phyloP scores from a whole-genome alignment of 2,329 filamentous ascomycete species.

The Penicillium sp. region DNA sequence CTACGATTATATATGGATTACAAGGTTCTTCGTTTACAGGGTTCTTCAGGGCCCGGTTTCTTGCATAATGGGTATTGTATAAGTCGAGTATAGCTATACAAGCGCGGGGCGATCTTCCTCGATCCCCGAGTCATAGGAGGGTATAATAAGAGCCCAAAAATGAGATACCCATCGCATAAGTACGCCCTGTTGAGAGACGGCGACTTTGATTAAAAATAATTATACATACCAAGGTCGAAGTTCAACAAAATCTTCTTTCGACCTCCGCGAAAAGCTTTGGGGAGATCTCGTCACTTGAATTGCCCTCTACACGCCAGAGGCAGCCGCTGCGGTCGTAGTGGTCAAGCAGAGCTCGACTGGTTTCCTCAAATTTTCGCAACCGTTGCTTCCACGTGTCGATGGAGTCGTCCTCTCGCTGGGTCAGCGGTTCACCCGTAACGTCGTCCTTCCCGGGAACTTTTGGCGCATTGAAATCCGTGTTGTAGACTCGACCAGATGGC shows the following conservation, averaged over 20 bases:
- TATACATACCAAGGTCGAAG: slow-evolving; percentile 8
- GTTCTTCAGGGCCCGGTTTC: background rate
- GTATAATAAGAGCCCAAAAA: slow-evolving; percentile 21
- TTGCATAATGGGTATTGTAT: slow-evolving; percentile 24
- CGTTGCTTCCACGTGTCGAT: slow-evolving; percentile 83
- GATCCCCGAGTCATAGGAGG: slow-evolving; percentile 14
- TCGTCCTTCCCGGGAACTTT: slow-evolving; percentile 82
- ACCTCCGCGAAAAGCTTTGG: slow-evolving; percentile 87
- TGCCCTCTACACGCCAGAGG: slow-evolving; percentile 82
- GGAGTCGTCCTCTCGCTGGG: slow-evolving; percentile 82
- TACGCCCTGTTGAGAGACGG: slow-evolving; percentile 7
- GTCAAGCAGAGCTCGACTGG: slow-evolving; percentile 80
- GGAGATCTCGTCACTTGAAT: slow-evolving; percentile 92
- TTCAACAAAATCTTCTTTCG: slow-evolving; percentile 69
- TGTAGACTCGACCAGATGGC: slow-evolving; percentile 90
- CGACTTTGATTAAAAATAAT: slow-evolving; percentile 15
- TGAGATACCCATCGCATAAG: background rate
- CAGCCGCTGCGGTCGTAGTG: slow-evolving; percentile 86
- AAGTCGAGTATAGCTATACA: slow-evolving; percentile 21
- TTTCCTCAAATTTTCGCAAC: slow-evolving; percentile 83
- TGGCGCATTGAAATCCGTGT: slow-evolving; percentile 88
- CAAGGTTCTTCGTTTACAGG: background rate
- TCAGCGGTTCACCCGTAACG: slow-evolving; percentile 83
- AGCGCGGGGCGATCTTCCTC: slow-evolving; percentile 1
- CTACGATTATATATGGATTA: slow-evolving; percentile 13